Conservation (phyloP, 495 filamentous ascomycete species). For the Podospora pseudopauciseta region DNA sequence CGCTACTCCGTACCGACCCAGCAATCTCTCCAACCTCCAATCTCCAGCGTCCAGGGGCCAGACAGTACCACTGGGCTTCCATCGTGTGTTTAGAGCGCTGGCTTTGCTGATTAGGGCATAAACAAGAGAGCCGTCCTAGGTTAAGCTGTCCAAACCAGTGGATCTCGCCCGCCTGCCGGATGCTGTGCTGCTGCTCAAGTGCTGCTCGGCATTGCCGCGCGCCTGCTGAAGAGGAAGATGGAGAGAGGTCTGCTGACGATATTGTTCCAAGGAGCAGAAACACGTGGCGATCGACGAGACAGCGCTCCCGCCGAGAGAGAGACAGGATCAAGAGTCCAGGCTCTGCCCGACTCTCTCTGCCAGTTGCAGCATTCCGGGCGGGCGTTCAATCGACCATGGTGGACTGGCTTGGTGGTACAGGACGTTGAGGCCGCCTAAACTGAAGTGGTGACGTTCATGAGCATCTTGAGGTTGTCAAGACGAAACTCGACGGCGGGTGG, state of each 20-base stretch:
- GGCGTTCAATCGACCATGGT: background rate
- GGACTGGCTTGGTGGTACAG: background rate
- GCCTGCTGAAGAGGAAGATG: background rate
- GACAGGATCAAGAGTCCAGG: background rate
- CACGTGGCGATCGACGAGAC: background rate
- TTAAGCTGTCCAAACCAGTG: background rate
- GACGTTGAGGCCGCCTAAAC: background rate
- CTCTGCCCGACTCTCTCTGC: background rate
- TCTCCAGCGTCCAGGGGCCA: background rate
- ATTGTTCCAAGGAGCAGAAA: background rate
- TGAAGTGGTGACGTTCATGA: background rate
- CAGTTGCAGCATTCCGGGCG: background rate
- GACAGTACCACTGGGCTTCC: background rate
- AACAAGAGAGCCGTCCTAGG: background rate
- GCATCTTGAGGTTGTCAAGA: background rate
- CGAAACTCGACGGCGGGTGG: background rate
- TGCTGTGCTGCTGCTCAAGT: background rate
- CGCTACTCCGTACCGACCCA: background rate
- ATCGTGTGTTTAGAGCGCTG: background rate
- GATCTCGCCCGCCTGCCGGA: background rate
- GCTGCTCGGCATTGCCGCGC: background rate
- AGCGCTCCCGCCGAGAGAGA: background rate
- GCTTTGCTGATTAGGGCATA: conserved; percentile 4
- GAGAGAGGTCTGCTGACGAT: background rate
- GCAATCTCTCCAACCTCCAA: background rate